Evolutionary conservation across 2,329 filamentous ascomycete species (phyloP).

Genomic region (Fusarium nematophilum): DNA sequence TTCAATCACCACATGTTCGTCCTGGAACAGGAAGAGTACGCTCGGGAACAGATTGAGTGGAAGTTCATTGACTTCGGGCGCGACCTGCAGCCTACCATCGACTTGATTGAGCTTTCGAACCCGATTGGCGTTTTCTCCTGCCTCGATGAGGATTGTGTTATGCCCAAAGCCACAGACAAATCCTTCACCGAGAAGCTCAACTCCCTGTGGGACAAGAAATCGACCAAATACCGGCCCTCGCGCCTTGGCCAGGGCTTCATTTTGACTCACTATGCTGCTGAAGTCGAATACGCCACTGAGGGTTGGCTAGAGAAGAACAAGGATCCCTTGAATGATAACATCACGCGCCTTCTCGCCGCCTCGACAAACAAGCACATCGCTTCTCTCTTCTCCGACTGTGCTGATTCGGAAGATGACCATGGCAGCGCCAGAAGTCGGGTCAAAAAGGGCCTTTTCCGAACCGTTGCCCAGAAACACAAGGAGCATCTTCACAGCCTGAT

Average conservation of each 20-base stretch:
- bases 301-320: slow-evolving; percentile 99
- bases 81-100: slow-evolving; percentile 96
- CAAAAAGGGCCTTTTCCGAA: slow-evolving; percentile 97
- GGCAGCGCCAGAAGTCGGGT: slow-evolving; percentile 80
- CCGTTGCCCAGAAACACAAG: slow-evolving; percentile 96
- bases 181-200: slow-evolving; percentile 99
- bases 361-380: slow-evolving; percentile 88
- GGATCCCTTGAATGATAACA: slow-evolving; percentile 95
- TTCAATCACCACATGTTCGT: slow-evolving; percentile 99
- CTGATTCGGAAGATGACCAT: slow-evolving; percentile 79
- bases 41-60: slow-evolving; percentile 98
- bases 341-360: slow-evolving; percentile 85
- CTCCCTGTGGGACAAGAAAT: slow-evolving; percentile 95
- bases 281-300: slow-evolving; percentile 95
- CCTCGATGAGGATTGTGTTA: slow-evolving; percentile 96
- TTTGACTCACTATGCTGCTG: slow-evolving; percentile 95
- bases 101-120: slow-evolving; percentile 94
- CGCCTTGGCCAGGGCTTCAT: slow-evolving; percentile 92
- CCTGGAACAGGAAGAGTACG: slow-evolving; percentile 97
- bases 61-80: slow-evolving; percentile 99
- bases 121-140: slow-evolving; percentile 99
- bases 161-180: slow-evolving; percentile 98
- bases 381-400: slow-evolving; percentile 87
- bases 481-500: slow-evolving; percentile 98
- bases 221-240: slow-evolving; percentile 89